Conservation (phyloP, 164 flowering plant species). For the Chimonanthus salicifolius region DNA sequence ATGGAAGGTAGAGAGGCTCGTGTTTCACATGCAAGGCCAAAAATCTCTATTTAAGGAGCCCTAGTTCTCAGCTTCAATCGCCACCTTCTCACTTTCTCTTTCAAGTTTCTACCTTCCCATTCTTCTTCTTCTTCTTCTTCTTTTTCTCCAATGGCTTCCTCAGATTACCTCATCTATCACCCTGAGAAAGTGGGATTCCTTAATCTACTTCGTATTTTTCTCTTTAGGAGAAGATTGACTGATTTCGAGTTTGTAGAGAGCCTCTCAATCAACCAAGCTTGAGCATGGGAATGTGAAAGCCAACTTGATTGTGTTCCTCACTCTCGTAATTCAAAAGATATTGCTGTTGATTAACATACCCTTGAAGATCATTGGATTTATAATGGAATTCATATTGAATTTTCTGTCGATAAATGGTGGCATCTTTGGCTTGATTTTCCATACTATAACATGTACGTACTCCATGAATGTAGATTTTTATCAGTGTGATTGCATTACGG, state of each 20-base stretch:
- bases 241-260: neutral
- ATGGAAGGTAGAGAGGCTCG: neutral
- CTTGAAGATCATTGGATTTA: constrained; percentile 2
- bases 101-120: neutral
- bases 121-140: no score
- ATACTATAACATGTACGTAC: neutral
- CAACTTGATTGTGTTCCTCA: neutral
- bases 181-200: constrained; percentile 7
- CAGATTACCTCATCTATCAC: constrained; percentile 3
- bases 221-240: constrained; percentile 3
- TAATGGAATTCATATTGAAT: constrained; percentile 15
- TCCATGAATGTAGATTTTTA: neutral
- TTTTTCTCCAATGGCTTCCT: neutral
- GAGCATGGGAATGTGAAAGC: neutral
- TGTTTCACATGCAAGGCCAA: neutral
- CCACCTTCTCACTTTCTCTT: neutral
- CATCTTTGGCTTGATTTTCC: constrained; percentile 1
- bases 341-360: constrained; percentile 4
- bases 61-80: neutral
- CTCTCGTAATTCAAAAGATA: constrained; percentile 7
- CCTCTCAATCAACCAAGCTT: neutral
- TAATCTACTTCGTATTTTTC: constrained; percentile 11
- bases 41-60: neutral
- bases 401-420: constrained; percentile 19
- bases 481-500: neutral